Percentiles rank a stretch among this genome's conserved stretches.
Evolutionary conservation across 768 basidiomycete genomes (phyloP).

Genomic region (Podaxis pistillaris): DNA sequence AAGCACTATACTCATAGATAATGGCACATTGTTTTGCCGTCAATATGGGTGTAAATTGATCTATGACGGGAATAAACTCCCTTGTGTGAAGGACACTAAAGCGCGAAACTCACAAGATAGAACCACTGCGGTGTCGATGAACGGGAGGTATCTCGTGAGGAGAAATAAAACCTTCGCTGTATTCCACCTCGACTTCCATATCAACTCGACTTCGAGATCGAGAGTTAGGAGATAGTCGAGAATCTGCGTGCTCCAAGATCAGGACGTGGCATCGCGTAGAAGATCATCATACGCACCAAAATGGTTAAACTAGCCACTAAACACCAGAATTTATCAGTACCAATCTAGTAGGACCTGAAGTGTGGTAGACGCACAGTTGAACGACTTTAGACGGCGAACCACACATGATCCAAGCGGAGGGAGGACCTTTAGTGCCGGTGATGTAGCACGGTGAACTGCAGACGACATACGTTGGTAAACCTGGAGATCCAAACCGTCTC

Average conservation of each 20-base stretch:
- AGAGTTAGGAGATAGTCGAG: conserved; percentile 14
- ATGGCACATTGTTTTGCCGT: conserved; percentile 3
- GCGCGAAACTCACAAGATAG: neutral
- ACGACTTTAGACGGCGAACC: neutral
- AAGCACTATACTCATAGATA: conserved; percentile 10
- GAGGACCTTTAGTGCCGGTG: neutral
- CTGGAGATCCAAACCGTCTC: neutral
- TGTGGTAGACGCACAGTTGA: neutral
- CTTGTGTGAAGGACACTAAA: neutral
- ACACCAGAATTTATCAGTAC: neutral
- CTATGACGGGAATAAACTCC: neutral
- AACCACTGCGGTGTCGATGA: conserved; percentile 8
- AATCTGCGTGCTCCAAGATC: neutral
- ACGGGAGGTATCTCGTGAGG: conserved; percentile 15
- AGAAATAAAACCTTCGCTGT: conserved; percentile 15
- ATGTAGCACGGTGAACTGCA: neutral
- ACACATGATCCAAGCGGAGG: neutral
- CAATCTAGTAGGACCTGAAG: neutral
- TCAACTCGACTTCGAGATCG: conserved; percentile 8
- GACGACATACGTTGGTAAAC: neutral
- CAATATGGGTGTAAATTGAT: neutral
- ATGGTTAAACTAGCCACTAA: conserved; percentile 8
- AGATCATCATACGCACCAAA: conserved; percentile 2
- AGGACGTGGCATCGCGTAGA: neutral
- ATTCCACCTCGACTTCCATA: conserved; percentile 16